Evolutionary conservation across 176 grass and related monocot species (phyloP).

Genomic region (Saccharum spontaneum): DNA sequence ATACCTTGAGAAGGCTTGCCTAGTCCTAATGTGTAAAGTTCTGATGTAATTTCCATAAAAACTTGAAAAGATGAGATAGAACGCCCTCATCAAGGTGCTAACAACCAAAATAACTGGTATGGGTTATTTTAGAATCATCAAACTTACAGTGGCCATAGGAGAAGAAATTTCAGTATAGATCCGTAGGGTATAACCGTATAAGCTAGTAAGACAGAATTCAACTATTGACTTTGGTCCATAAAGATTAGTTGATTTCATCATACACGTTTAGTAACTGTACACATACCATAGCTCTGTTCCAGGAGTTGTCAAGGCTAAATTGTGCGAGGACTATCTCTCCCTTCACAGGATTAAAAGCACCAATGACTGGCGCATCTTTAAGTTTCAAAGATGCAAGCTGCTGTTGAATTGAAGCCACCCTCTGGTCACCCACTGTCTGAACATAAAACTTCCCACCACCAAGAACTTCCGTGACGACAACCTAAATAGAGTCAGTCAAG

Average conservation of each 20-base stretch:
- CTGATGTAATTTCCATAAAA: not conserved
- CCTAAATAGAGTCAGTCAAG: conserved; percentile 43
- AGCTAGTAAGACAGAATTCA: not conserved
- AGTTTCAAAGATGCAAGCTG: conserved; percentile 79
- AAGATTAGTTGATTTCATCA: conserved; percentile 17
- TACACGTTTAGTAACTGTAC: conserved; percentile 14
- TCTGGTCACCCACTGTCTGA: conserved; percentile 84
- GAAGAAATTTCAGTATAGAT: conserved; percentile 9
- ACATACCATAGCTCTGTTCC: conserved; percentile 98
- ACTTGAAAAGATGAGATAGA: not conserved
- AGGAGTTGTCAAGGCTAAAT: conserved; percentile 87
- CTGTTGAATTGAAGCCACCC: conserved; percentile 80
- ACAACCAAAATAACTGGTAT: not conserved
- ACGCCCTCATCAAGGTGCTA: not conserved
- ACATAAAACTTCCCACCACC: conserved; percentile 94
- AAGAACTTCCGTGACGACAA: conserved; percentile 83
- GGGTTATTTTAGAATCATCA: not conserved
- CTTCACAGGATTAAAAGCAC: conserved; percentile 89
- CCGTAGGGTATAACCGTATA: not conserved
- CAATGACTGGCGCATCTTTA: conserved; percentile 81
- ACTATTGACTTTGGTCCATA: not conserved
- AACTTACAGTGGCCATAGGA: too few species aligned
- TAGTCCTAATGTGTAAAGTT: not conserved
- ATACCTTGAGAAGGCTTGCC: not conserved
- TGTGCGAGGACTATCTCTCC: conserved; percentile 89